These are phyloP conservation scores for Alternaria burnsii DNA, from an alignment of 2,329 filamentous ascomycete species.

Conservation along the genomic window DNA sequence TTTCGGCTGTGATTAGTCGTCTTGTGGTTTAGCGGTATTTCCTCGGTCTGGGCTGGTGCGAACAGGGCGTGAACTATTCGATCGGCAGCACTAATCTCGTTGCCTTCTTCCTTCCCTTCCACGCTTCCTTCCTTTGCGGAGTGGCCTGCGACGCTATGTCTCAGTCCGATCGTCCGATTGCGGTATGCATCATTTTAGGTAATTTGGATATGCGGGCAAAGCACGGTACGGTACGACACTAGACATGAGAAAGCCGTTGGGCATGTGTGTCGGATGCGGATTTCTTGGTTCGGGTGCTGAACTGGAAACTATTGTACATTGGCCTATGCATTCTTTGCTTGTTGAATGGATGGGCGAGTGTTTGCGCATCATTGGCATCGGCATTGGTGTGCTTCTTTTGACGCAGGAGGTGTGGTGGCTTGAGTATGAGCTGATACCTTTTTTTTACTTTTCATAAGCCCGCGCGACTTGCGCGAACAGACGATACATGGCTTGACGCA, in stretches of 20 bases:
- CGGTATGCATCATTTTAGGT: not conserved
- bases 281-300: not conserved
- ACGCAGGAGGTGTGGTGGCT: conserved; percentile 4
- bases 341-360: not conserved
- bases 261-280: not conserved
- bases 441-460: not conserved
- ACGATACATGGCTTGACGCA: not conserved
- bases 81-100: conserved; percentile 9
- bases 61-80: conserved; percentile 19
- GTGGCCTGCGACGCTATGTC: not conserved
- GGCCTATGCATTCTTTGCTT: not conserved
- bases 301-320: not conserved
- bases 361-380: conserved; percentile 2
- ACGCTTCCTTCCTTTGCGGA: not conserved
- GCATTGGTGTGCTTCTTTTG: not conserved
- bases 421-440: not conserved
- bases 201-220: not conserved
- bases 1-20: conserved; percentile 1
- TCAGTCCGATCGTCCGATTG: not conserved
- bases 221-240: not conserved
- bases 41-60: conserved; percentile 9
- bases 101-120: not conserved
- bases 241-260: not conserved
- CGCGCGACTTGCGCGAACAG: not conserved
- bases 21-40: not conserved